A percentile compares a stretch with the other conserved stretches of the same genome.
These are phyloP conservation scores for Rhizopogon roseolus DNA, from an alignment of 768 basidiomycete genomes.

Conservation along the genomic window DNA sequence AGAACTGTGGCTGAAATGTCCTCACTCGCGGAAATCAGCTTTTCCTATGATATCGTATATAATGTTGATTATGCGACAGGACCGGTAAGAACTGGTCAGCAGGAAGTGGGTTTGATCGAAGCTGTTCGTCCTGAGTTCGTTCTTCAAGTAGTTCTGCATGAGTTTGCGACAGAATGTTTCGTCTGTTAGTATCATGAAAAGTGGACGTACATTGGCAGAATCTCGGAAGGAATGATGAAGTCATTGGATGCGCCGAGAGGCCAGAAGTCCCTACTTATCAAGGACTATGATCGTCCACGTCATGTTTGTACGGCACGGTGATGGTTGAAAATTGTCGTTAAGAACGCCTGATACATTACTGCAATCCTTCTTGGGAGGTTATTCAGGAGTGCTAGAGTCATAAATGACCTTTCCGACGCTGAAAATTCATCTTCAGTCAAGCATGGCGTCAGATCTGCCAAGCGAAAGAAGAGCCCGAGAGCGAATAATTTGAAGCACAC, in stretches of 20 bases:
- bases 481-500: too few species aligned
- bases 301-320: too few species aligned
- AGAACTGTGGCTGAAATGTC: slow-evolving; percentile 84
- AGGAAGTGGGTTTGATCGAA: slow-evolving; percentile 93
- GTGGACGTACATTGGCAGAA: slow-evolving; percentile 73
- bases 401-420: slow-evolving; percentile 39
- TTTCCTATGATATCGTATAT: slow-evolving; percentile 78
- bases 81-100: slow-evolving; percentile 69
- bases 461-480: too few species aligned
- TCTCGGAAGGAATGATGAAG: slow-evolving; percentile 37
- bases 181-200: slow-evolving; percentile 92
- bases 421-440: slow-evolving; percentile 78
- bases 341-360: too few species aligned
- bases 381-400: too few species aligned
- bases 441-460: slow-evolving; percentile 61
- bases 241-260: slow-evolving; percentile 87
- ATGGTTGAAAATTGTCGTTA: too few species aligned
- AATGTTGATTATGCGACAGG: slow-evolving; percentile 87
- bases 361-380: slow-evolving; percentile 9
- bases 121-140: slow-evolving; percentile 92
- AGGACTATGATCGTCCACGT: slow-evolving; percentile 68
- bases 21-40: slow-evolving; percentile 74
- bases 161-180: slow-evolving; percentile 91
- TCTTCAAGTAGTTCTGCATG: slow-evolving; percentile 95
- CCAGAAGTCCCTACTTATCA: slow-evolving; percentile 86